Base-by-base conservation (phyloP, 768 basidiomycete genomes). In the Polyporus arcularius region DNA sequence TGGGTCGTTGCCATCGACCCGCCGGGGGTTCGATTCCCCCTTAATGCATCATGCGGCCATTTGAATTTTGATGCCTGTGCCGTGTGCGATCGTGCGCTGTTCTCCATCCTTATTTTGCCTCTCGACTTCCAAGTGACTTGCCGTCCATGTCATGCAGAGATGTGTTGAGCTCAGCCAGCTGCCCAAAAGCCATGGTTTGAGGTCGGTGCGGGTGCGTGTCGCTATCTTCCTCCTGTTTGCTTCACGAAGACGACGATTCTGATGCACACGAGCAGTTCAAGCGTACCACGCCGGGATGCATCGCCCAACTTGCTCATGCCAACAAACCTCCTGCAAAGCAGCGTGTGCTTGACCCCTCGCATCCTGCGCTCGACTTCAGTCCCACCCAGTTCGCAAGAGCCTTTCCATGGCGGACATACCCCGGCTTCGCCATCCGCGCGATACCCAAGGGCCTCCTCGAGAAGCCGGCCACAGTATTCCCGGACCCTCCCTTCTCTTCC, bases 1-100 rank as follows among this genome's bases (percentile, higher is more conserved):
- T 72, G 71, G 71, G 71, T 72, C 71, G 71, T 72, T 72, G 71
- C 71, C 71, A 72, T 73, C 86, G 87, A 88, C 85, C 87, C 87
- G 87, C 87, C 87, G 87, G 86, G 86, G 86, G 87, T 89, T 89
- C 86, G 85, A 89, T 89, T 88, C 87, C 86, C 87, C 63, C 86
- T 88, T 88, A 86, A 87, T 88, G 87, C 87, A 87, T 5, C n/a
- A n/a, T n/a, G n/a, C n/a, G n/a, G n/a, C n/a, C 21, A 26, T 26
- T 26, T 26, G 21, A n/a, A n/a, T 35, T 35, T 35, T n/a, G 43
- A 45, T 4, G 43, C 21, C 21, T 26, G 21, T 26, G 21, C 21
- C 21, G 21, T 26, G 21, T 26, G 21, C 21, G 21, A 26, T 26
- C 21, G 21, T 26, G 21, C 16, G 43, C 16, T 16, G 16, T 45